Conservation (phyloP, 768 basidiomycete species). For the Termitomyces sp. region DNA sequence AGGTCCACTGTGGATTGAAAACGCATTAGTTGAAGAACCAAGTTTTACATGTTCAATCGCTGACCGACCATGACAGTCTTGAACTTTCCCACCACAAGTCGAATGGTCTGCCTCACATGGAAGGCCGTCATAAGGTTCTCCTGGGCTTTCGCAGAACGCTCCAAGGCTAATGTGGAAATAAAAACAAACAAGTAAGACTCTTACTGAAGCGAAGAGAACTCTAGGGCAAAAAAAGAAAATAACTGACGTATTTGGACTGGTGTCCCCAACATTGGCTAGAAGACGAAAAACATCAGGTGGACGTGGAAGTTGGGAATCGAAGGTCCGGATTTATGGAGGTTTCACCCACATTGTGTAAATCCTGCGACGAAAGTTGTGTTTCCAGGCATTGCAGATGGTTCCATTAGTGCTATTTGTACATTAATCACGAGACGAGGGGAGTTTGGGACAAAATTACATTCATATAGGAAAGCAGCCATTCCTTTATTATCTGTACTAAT, state of each 20-base stretch:
- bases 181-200: conserved; percentile 1
- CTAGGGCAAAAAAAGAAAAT: neutral
- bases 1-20: conserved; percentile 46
- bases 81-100: conserved; percentile 64
- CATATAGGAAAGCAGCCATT: conserved; percentile 78
- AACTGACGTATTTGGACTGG: conserved; percentile 72
- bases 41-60: neutral
- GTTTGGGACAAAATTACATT: conserved; percentile 34
- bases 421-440: conserved; percentile 1
- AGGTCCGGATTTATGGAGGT: neutral
- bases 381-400: conserved; percentile 63
- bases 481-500: conserved; percentile 82
- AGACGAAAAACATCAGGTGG: conserved; percentile 4
- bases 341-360: conserved; percentile 58
- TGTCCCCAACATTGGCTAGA: conserved; percentile 76
- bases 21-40: neutral
- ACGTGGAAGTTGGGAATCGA: neutral
- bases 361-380: conserved; percentile 68
- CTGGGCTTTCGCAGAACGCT: conserved; percentile 75
- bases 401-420: conserved; percentile 42
- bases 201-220: neutral
- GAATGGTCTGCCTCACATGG: conserved; percentile 66
- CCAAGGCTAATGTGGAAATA: conserved; percentile 38
- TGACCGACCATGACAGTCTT: conserved; percentile 69
- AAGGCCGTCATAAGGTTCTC: conserved; percentile 58